Evolutionary conservation across 2,329 filamentous ascomycete genomes (phyloP).

Genomic region (Beauveria sp.): DNA sequence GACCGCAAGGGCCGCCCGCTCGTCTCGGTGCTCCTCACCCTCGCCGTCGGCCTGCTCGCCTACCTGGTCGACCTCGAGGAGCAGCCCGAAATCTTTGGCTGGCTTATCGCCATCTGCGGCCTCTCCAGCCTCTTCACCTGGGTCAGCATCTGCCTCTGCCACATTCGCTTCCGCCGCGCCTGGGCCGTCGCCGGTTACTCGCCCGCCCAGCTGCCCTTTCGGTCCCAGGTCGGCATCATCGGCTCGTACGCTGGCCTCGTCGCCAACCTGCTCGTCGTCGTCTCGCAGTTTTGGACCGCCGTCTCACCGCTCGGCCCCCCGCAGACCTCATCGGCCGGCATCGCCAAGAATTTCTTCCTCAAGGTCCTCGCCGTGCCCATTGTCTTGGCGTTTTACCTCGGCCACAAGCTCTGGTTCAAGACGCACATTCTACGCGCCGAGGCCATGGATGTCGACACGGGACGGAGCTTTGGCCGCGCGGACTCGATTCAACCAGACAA

Average conservation of each 20-base stretch:
- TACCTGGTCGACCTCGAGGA: constrained; percentile 34
- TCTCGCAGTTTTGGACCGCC: constrained; percentile 69
- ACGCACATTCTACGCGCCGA: constrained; percentile 53
- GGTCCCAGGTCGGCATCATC: constrained; percentile 61
- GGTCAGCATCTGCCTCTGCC: constrained; percentile 68
- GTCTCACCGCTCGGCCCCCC: constrained; percentile 21
- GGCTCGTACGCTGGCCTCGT: constrained; percentile 68
- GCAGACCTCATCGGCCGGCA: constrained; percentile 11
- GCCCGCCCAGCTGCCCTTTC: constrained; percentile 65
- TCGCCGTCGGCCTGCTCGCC: constrained; percentile 36
- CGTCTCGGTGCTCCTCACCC: constrained; percentile 31
- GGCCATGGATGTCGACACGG: constrained; percentile 72
- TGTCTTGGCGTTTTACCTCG: constrained; percentile 52
- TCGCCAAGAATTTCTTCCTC: constrained; percentile 55
- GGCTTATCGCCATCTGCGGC: constrained; percentile 55
- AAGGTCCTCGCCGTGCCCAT: constrained; percentile 55
- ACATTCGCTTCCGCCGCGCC: constrained; percentile 67
- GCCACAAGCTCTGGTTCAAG: constrained; percentile 59
- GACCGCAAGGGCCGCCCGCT: constrained; percentile 43
- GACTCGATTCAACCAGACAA: constrained; percentile 21
- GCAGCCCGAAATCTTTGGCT: constrained; percentile 47
- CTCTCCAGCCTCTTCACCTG: constrained; percentile 57
- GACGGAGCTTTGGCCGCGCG: constrained; percentile 35
- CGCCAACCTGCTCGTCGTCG: constrained; percentile 62
- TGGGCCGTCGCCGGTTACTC: constrained; percentile 39